Conservation (phyloP, 257 asterid genomes). For the Striga asiatica region DNA sequence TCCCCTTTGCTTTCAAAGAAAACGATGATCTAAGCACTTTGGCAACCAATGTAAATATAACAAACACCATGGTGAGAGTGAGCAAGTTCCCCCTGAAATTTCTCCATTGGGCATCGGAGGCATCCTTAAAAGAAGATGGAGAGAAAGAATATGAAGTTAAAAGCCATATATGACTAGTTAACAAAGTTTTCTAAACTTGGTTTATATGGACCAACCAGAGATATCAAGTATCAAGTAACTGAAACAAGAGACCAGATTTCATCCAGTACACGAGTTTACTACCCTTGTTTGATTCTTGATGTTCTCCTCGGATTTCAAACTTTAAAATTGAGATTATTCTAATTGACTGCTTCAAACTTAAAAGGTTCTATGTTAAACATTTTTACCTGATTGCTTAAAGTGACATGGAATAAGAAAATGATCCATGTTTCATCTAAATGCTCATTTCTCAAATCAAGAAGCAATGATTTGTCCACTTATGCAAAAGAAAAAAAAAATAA, state of each 20-base stretch:
- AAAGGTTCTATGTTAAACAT: neutral
- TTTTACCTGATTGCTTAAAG: neutral
- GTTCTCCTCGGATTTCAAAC: neutral
- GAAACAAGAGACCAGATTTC: neutral
- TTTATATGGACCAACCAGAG: neutral
- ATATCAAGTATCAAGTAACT: slow-evolving; percentile 1
- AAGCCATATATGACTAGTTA: slow-evolving; percentile 3
- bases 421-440: neutral
- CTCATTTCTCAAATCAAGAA: neutral
- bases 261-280: neutral
- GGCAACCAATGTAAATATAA: slow-evolving; percentile 61
- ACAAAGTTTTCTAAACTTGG: neutral
- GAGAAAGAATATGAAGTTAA: slow-evolving; percentile 5
- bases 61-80: slow-evolving; percentile 56
- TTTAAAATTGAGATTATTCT: neutral
- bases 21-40: slow-evolving; percentile 28
- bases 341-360: neutral
- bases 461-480: neutral
- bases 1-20: slow-evolving; percentile 66
- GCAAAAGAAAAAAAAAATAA: too few species aligned
- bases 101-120: slow-evolving; percentile 94
- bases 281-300: neutral
- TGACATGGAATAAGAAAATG: slow-evolving; percentile 7
- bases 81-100: slow-evolving; percentile 76
- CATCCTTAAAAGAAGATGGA: slow-evolving; percentile 38